Conservation (phyloP, 192 early-diverging fungal genomes). For the Backusella westeae region DNA sequence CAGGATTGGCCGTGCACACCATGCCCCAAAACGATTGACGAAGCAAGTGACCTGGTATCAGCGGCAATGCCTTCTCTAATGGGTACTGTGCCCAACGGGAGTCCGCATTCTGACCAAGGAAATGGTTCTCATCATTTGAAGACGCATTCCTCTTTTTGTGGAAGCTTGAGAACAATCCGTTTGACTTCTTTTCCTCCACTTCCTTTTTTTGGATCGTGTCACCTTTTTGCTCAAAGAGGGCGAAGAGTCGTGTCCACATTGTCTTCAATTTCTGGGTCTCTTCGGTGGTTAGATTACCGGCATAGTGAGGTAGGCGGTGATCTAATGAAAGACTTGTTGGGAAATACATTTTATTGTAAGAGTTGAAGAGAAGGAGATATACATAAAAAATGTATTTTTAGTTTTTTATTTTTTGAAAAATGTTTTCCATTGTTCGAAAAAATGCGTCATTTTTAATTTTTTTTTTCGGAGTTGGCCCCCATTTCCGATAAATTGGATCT, state of each 20-base stretch:
- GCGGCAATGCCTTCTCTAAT: constrained; percentile 21
- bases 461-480: not conserved
- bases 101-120: not conserved
- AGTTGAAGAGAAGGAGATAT: not conserved
- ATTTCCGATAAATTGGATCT: no score
- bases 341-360: not conserved
- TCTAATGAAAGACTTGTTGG: not conserved
- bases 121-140: not conserved
- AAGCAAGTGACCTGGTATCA: constrained; percentile 23
- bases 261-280: constrained; percentile 44
- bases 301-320: not conserved
- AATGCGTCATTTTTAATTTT: not conserved
- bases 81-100: not conserved
- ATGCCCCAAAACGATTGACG: constrained; percentile 64
- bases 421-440: not conserved
- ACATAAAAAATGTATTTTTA: no score
- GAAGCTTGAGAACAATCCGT: not conserved
- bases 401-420: not conserved
- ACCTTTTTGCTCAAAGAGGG: constrained; percentile 37
- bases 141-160: constrained; percentile 2
- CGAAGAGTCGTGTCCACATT: constrained; percentile 44
- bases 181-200: not conserved
- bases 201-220: not conserved
- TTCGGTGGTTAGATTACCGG: constrained; percentile 39
- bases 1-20: constrained; percentile 64